Evolutionary conservation across 176 grass and related monocot genomes (phyloP), one percentile per base, ranked within the genome.

Genomic region (Hyparrhenia diplandra): DNA sequence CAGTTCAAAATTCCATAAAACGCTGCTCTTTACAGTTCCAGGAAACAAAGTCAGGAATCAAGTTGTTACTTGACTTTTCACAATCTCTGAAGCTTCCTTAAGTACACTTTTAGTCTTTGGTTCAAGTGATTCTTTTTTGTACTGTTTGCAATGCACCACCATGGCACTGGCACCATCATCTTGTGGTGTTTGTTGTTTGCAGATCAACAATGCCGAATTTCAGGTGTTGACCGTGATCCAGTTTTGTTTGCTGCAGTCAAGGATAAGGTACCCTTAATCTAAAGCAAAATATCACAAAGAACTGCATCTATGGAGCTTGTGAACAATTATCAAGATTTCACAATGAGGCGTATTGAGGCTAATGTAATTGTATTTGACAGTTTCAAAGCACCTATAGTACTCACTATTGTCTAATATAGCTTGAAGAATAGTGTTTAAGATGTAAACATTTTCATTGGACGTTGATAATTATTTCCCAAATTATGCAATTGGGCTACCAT

Each of bases 201-300:
- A 94, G 89, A 82, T 94, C 66, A 94, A 94, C 11, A 94, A 91
- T 75, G 92, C 84, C 86, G 80, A 14, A 75, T 94, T 85, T 52
- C 84, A 67, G 89, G 89, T 60, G 86, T 88, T 35, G 29, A 75
- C 13, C 67, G 85, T 5, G 83, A 86, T 82, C 88, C 78, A 41
- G 67, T 67, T 82, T 72, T 89, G 23, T 47, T 82, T 78, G 77
- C 88, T 0, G 29, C 82, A 77, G 4, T 89, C 17, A 89, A 86
- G 51, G 73, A 89, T 31, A 79, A 86, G 83, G 88, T 86, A 67
- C 28, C 65, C n/a, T 51, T 49, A 35, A 10, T 57, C 35, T 67
- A 32, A 35, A 55, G 28, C 12, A 5, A 80, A 45, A 45, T 10
- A 28, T 31, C 20, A 25, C 12, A 55, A 64, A 12, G 32, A 9